These are phyloP conservation scores for Xylaria sp. DNA, from an alignment of 2,329 filamentous ascomycete species.

Conservation along the genomic window DNA sequence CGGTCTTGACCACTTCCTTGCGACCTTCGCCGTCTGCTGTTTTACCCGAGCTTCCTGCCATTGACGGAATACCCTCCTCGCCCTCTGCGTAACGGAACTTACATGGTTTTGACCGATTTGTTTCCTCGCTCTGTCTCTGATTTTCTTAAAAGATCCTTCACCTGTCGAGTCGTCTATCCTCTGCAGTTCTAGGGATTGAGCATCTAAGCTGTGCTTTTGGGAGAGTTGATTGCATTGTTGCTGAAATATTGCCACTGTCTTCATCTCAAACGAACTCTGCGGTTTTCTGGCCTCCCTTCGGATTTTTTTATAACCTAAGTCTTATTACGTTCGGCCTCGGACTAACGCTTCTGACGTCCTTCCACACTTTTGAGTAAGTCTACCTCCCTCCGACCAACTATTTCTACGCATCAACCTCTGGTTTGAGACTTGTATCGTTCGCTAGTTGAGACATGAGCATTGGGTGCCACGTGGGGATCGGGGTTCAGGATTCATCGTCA, in stretches of 20 bases:
- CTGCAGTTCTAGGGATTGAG: slow-evolving; percentile 11
- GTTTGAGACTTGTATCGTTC: slow-evolving; percentile 22
- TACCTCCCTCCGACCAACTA: neutral
- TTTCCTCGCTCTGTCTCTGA: slow-evolving; percentile 7
- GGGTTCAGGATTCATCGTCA: slow-evolving; percentile 25
- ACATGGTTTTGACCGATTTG: slow-evolving; percentile 14
- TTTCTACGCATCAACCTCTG: slow-evolving; percentile 2
- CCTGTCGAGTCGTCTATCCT: slow-evolving; percentile 3
- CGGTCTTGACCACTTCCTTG: neutral
- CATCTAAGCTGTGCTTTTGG: slow-evolving; percentile 25
- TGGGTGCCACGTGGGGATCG: slow-evolving; percentile 41
- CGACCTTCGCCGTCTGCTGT: slow-evolving; percentile 2
- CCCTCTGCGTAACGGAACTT: neutral
- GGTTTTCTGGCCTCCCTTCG: slow-evolving; percentile 4
- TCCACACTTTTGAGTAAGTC: slow-evolving; percentile 26
- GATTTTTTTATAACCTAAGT: neutral
- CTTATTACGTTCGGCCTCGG: neutral
- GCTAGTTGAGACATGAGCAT: slow-evolving; percentile 24
- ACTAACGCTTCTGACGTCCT: neutral
- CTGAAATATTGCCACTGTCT: slow-evolving; percentile 57
- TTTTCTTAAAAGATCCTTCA: slow-evolving; percentile 4
- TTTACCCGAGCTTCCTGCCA: neutral
- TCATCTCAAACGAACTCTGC: slow-evolving; percentile 20
- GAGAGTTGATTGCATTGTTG: slow-evolving; percentile 50
- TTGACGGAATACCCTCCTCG: slow-evolving; percentile 7